These are phyloP conservation scores for Dipodascopsis uninucleata DNA, from an alignment of 805 yeast species.

Conservation along the genomic window DNA sequence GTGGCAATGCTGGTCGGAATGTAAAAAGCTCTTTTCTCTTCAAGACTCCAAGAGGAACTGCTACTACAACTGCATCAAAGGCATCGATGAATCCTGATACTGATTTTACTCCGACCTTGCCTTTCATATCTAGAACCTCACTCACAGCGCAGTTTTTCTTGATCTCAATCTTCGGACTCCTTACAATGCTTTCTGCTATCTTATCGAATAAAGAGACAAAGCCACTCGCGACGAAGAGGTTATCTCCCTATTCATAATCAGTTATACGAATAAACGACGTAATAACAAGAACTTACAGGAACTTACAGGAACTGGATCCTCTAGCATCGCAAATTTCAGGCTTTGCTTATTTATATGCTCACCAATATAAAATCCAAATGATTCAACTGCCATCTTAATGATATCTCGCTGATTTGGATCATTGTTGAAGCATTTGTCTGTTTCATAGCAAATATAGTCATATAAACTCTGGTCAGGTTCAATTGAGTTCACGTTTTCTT, in stretches of 20 bases:
- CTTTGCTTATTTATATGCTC: conserved; percentile 25
- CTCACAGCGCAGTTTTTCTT: conserved; percentile 7
- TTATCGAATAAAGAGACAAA: conserved; percentile 11
- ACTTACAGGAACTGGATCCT: conserved; percentile 25
- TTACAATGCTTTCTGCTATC: conserved; percentile 6
- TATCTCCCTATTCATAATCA: conserved; percentile 18
- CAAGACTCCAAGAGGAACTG: conserved; percentile 35
- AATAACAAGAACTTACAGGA: no score
- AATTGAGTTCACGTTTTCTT: conserved; percentile 11
- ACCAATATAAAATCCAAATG: conserved; percentile 28
- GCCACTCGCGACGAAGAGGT: conserved; percentile 27
- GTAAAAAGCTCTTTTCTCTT: conserved; percentile 28
- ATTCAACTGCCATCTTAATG: conserved; percentile 7
- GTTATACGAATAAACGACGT: not conserved
- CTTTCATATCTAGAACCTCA: not conserved
- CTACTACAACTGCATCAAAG: conserved; percentile 32
- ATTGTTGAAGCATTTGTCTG: not conserved
- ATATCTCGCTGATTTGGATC: conserved; percentile 5
- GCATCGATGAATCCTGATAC: not conserved
- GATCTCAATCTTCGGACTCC: not conserved
- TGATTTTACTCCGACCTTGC: not conserved
- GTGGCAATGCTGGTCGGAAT: conserved; percentile 30
- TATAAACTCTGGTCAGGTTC: conserved; percentile 10
- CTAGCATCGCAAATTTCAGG: conserved; percentile 23
- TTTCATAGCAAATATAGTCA: conserved; percentile 10